Evolutionary conservation across 495 filamentous ascomycete genomes (phyloP).

Genomic region (Evernia prunastri): DNA sequence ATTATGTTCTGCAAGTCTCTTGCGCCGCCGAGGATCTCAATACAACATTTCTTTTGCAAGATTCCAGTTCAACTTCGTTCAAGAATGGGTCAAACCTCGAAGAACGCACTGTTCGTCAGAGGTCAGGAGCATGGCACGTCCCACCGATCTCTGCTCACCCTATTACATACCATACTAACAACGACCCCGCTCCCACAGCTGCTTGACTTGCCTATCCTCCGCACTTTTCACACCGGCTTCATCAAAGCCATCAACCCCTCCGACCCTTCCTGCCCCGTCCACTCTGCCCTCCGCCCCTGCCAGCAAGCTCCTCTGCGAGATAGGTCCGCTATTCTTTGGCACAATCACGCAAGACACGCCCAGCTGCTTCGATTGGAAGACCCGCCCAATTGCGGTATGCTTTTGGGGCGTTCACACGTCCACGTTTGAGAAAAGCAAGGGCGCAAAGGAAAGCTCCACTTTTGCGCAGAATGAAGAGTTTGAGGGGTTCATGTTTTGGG

Average conservation of each 20-base stretch:
- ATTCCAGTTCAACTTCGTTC: not conserved
- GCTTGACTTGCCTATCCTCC: not conserved
- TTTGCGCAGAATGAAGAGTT: not conserved
- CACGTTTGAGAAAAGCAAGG: not conserved
- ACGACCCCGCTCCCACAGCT: not conserved
- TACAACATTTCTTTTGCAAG: not conserved
- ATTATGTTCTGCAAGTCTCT: not conserved
- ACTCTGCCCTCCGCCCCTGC: not conserved
- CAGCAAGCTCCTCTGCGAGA: not conserved
- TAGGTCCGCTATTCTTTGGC: not conserved
- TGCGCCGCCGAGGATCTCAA: not conserved
- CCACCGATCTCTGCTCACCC: not conserved
- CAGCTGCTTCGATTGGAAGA: conserved; percentile 2
- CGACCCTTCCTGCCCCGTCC: not conserved
- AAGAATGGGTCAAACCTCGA: not conserved
- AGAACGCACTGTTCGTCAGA: not conserved
- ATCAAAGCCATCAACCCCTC: not conserved
- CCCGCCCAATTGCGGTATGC: not conserved
- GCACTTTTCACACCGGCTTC: not conserved
- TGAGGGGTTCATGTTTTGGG: not conserved
- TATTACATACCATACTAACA: no score
- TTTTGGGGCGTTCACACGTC: not conserved
- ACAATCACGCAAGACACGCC: not conserved
- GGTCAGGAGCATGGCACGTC: not conserved
- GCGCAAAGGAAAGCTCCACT: not conserved